phyloP scores from a whole-genome alignment of 2,329 filamentous ascomycete genomes.

The Diaporthe vexans region DNA sequence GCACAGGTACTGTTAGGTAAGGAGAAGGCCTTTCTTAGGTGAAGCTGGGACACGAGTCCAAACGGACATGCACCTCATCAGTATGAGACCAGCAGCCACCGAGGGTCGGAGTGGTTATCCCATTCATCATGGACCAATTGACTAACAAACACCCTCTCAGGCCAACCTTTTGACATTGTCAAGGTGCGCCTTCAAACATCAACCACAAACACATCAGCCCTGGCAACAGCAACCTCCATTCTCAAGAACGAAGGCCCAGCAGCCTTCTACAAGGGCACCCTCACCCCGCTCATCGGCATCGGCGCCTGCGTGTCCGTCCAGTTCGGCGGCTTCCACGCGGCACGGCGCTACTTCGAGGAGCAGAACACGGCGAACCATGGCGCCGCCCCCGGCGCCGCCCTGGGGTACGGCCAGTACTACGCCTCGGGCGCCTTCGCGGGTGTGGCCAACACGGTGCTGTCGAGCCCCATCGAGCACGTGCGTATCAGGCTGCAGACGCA shows the following conservation, averaged over 20 bases:
- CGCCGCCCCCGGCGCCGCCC: constrained; percentile 68
- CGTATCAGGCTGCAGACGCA: constrained; percentile 97
- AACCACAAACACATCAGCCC: constrained; percentile 82
- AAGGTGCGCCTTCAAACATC: constrained; percentile 97
- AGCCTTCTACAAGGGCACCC: constrained; percentile 98
- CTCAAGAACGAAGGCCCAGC: constrained; percentile 87
- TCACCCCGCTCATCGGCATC: constrained; percentile 95
- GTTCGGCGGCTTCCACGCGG: constrained; percentile 96
- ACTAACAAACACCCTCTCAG: constrained; percentile 53
- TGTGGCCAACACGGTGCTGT: constrained; percentile 88
- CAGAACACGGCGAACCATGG: constrained; percentile 75
- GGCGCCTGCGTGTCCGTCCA: constrained; percentile 98
- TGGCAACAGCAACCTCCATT: constrained; percentile 86
- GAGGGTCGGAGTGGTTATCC: not conserved
- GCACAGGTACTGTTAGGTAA: constrained; percentile 94
- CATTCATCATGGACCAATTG: not conserved
- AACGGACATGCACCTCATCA: not conserved
- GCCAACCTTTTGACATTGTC: constrained; percentile 88
- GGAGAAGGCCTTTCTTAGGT: constrained; percentile 51
- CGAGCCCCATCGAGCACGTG: constrained; percentile 95
- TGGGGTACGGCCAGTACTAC: constrained; percentile 91
- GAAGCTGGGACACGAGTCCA: not conserved
- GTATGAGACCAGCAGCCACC: not conserved
- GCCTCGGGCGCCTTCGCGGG: constrained; percentile 92
- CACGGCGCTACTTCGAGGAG: constrained; percentile 86